These are phyloP conservation scores for Mycosphaerelloides madeirae DNA, from an alignment of 2,329 filamentous ascomycete genomes.

Conservation along the genomic window DNA sequence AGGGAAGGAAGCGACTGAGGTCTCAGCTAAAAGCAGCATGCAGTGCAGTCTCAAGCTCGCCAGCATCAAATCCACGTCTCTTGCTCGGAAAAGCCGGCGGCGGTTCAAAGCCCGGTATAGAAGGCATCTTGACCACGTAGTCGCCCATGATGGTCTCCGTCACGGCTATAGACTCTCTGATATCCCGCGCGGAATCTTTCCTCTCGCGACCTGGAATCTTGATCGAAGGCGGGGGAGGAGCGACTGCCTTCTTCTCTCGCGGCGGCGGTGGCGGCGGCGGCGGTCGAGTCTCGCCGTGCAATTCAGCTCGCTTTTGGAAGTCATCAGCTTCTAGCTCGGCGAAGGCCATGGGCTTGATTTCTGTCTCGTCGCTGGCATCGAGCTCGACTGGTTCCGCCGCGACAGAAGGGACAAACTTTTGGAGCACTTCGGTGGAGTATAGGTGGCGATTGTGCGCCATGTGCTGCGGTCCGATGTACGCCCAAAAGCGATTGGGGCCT, in stretches of 20 bases:
- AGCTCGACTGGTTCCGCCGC: neutral
- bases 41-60: neutral
- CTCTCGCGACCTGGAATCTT: neutral
- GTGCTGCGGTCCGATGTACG: neutral
- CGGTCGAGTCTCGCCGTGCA: neutral
- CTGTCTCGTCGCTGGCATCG: neutral
- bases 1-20: no score
- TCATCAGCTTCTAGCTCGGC: neutral
- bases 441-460: neutral
- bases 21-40: neutral
- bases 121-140: neutral
- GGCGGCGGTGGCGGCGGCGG: neutral
- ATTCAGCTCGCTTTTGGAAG: neutral
- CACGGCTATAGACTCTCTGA: neutral
- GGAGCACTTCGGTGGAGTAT: neutral
- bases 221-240: neutral
- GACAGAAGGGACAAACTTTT: neutral
- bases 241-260: neutral
- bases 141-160: slow-evolving; percentile 1
- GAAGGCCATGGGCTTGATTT: neutral
- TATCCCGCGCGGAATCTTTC: neutral
- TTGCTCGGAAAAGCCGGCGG: neutral
- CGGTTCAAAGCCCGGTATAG: neutral
- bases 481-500: neutral
- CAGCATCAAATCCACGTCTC: neutral